Base-by-base conservation (phyloP, 2,329 filamentous ascomycete species). In the Arthrobotrys sinensis region DNA sequence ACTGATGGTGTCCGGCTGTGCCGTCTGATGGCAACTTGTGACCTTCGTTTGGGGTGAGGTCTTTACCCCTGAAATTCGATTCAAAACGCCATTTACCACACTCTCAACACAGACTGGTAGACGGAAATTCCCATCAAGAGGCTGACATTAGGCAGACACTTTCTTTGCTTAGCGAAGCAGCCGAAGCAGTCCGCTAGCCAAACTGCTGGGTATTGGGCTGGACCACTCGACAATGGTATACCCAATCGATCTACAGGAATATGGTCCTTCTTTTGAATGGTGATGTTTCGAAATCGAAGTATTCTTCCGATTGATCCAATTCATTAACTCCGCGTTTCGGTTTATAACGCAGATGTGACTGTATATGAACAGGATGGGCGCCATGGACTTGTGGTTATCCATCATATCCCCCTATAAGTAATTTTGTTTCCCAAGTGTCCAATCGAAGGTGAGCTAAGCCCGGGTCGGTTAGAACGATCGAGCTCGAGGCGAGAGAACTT, bases 91-190 rank as follows among this genome's bases (percentile, higher is more conserved):
- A 45, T 45, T 10, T 63, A 63, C 55, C 67, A 63, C 65, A 69
- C 55, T 60, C 65, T 19, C 67, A 71, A 71, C 67, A 34, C 67
- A 71, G 21, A 38, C 45, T 53, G 45, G 45, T 21, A 24, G 32
- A 32, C 67, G 67, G 67, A 55, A 64, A 1, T 52, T 53, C n/a
- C 55, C 67, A 60, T 70, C 14, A 3, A 46, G 53, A 50, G 19
- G 45, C 67, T 71, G 67, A 71, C 67, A 40, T 36, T 71, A 71
- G 67, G 67, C 67, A 70, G 67, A 70, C 67, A 70, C 45, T 24
- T 6, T n/a, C 19, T 43, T 57, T 53, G 12, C 19, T 28, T 53
- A 52, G 45, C 55, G 55, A 53, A 12, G n/a, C 21, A 34, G 28
- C 53, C 34, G 32, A 55, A 45, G 36, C 16, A 36, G 19, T 48